Evolutionary conservation across 192 early-diverging fungal genomes (phyloP).

Genomic region (Radiomyces spectabilis): DNA sequence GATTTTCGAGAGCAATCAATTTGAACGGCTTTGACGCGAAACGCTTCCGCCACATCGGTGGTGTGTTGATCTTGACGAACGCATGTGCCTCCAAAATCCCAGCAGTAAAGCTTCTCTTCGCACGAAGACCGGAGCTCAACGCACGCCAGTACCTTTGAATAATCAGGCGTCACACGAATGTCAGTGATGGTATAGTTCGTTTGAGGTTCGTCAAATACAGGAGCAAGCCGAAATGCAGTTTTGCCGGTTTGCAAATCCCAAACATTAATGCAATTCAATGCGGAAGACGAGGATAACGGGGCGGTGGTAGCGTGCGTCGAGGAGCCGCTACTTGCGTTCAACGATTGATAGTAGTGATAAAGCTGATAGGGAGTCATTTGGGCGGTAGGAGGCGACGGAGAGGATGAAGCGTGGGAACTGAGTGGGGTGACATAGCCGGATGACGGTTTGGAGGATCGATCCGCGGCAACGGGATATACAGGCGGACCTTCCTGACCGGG

Average conservation of each 20-base stretch:
- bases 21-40: not conserved
- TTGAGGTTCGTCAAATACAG: not conserved
- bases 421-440: conserved; percentile 7
- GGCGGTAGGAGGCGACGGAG: no score
- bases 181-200: conserved; percentile 10
- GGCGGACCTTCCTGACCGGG: not conserved
- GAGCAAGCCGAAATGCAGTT: conserved; percentile 30
- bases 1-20: not conserved
- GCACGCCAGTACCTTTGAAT: conserved; percentile 9
- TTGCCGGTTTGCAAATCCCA: conserved; percentile 40
- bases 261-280: conserved; percentile 36
- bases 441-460: not conserved
- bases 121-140: conserved; percentile 11
- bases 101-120: conserved; percentile 12
- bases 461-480: not conserved
- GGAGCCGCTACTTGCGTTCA: not conserved
- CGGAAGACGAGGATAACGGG: not conserved
- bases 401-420: no score
- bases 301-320: not conserved
- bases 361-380: conserved; percentile 12
- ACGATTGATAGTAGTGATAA: conserved; percentile 7
- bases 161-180: conserved; percentile 10
- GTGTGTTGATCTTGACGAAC: no score
- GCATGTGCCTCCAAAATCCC: no score
- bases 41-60: not conserved